Evolutionary conservation across 331 rosid genomes (phyloP).

Genomic region (Ulmus americana): DNA sequence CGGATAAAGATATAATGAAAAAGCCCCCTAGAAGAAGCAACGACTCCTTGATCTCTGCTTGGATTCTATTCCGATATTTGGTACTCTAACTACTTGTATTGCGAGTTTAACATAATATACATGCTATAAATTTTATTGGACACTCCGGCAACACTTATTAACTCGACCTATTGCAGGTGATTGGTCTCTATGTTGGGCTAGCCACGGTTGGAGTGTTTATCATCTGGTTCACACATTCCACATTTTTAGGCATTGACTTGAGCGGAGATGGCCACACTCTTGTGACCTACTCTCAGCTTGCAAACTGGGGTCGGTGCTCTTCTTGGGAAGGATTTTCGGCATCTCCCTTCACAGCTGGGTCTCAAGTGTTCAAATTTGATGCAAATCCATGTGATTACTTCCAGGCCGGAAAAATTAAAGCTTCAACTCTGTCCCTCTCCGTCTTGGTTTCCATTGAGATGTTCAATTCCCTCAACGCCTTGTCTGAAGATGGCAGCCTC

Average conservation of each 20-base stretch:
- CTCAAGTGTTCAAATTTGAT: constrained; percentile 36
- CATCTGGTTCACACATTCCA: constrained; percentile 69
- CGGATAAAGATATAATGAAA: constrained; percentile 38
- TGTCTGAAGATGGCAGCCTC: constrained; percentile 89
- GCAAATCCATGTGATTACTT: constrained; percentile 60
- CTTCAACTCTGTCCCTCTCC: constrained; percentile 81
- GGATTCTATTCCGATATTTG: constrained; percentile 19
- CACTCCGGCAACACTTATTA: too few species aligned
- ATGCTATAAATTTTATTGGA: too few species aligned
- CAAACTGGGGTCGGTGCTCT: constrained; percentile 69
- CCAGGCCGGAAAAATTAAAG: constrained; percentile 70
- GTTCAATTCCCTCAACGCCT: constrained; percentile 92
- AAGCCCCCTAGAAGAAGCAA: constrained; percentile 40
- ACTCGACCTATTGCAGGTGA: constrained; percentile 38
- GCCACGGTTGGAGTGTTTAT: constrained; percentile 81
- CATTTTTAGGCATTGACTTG: constrained; percentile 73
- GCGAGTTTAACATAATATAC: too few species aligned
- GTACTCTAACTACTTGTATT: too few species aligned
- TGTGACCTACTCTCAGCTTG: constrained; percentile 69
- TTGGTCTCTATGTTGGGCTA: constrained; percentile 64
- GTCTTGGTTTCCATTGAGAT: constrained; percentile 92
- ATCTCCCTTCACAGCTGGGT: constrained; percentile 67
- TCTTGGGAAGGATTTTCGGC: constrained; percentile 59
- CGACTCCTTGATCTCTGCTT: constrained; percentile 35
- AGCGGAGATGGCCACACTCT: constrained; percentile 65